Base-by-base conservation (phyloP, 164 flowering plant genomes). In the Nymphaea thermarum region DNA sequence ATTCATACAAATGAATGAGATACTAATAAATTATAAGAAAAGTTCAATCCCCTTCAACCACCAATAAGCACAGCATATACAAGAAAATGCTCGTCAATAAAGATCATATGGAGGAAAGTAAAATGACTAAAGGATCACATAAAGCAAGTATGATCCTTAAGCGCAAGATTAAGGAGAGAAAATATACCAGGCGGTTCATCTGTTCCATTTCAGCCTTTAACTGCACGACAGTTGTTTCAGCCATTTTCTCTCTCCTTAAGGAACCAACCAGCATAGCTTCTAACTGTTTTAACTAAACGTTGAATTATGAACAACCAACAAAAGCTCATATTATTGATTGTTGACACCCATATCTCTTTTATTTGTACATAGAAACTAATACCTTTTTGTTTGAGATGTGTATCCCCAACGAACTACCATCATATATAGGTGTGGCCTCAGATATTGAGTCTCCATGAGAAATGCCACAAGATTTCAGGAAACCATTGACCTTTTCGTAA, bases 241-340 rank as follows among this genome's bases (percentile, higher is more conserved):
- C 80, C 78, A 74, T 71, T 77, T 86, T 85, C 74, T 88, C 97
- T 71, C 92, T 84, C 73, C 91, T 83, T 60, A 84, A 55, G n/a
- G 94, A 80, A 73, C 89, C 86, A 74, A 65, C 69, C 65, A 88
- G 73, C 47, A 75, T 74, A 65, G 80, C 80, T 72, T 84, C 79
- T 69, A 82, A 65, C 73, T 70, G 43, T 73, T 76, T 77, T 68
- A 79, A 67, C 91, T 90, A 83, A 67, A 57, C 74, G 2, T 8
- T 55, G 42, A 36, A 61, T 3, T 6, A n/a, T 12, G 7, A 47
- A 47, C 55, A 47, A 47, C 12, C 55, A 47, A 12, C 55, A 47
- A 1, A 25, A 25, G 36, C 36, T 25, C 36, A 25, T 25, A 25
- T 25, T 25, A 47, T 47, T 47, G 7, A 6, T 47, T 6, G 55